Evolutionary conservation across 2,329 filamentous ascomycete species (phyloP).

Genomic region (Aspergillus arachidicola): DNA sequence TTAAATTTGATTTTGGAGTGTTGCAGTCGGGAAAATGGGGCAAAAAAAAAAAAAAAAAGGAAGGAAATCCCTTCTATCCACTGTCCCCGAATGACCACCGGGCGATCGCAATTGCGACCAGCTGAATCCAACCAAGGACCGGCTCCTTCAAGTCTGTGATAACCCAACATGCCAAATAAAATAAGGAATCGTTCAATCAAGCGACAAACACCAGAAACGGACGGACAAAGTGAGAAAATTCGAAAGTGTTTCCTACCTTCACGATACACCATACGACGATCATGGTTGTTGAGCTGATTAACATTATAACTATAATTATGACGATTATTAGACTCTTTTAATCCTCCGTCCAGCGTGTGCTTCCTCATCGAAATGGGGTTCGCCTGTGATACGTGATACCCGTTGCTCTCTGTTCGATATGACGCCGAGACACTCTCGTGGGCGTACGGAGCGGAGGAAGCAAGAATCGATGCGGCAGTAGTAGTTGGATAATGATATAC

Average conservation of each 20-base stretch:
- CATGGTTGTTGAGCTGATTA: constrained; percentile 17
- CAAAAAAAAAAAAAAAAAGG: not conserved
- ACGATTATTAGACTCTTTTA: constrained; percentile 14
- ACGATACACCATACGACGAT: constrained; percentile 24
- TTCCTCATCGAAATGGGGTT: constrained; percentile 25
- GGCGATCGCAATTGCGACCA: not conserved
- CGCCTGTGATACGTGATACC: constrained; percentile 26
- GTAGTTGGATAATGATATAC: constrained; percentile 14
- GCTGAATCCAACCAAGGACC: not conserved
- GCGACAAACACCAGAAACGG: not conserved
- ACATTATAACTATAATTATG: constrained; percentile 13
- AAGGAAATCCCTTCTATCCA: not conserved
- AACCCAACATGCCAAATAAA: not conserved
- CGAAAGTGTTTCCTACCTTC: constrained; percentile 29
- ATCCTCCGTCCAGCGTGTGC: constrained; percentile 18
- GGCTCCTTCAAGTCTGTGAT: not conserved
- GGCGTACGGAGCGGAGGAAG: constrained; percentile 15
- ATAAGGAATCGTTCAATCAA: not conserved
- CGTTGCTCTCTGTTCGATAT: constrained; percentile 23
- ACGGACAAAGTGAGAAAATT: constrained; percentile 12
- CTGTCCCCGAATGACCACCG: not conserved
- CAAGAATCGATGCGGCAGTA: constrained; percentile 6
- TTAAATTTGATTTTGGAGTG: no score
- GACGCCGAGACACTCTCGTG: constrained; percentile 24
- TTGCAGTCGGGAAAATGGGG: no score